Base-by-base conservation (phyloP, 176 grass and related monocot species). In the Typha latifolia region DNA sequence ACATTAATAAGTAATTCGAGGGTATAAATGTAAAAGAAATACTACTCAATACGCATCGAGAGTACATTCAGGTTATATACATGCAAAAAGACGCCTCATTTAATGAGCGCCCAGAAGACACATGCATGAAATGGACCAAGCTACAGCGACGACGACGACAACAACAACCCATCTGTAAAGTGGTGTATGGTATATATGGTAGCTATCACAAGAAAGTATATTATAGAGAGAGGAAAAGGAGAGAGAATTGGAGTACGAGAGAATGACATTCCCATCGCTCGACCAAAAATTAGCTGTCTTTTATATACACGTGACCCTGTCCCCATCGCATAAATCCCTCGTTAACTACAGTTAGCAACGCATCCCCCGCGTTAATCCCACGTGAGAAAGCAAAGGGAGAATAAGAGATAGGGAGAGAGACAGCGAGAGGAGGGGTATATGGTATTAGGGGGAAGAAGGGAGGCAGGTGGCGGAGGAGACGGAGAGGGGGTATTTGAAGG, bases 401-500 rank as follows among this genome's bases (percentile, higher is more conserved):
- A 19, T 15, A 8, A 57, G 53, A n/a, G 10, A 11, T 0, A 57
- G 18, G 32, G 27, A 64, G 29, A 64, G 2, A 15, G 12, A n/a
- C 3, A 65, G 32, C 0, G 9, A 57, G 19, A 21, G 15, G 53
- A 20, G 15, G 15, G 7, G 15, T 12, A 14, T 10, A 14, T 16
- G 15, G 16, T 21, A 18, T 18, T 57, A n/a, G 53, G 13, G 5
- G 53, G 53, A 59, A 14, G 32, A 75, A 23, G 18, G 51, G 50
- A 66, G 31, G 62, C 82, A 85, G 47, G 76, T 69, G 23, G 73
- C 73, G 15, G 27, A 68, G 27, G 77, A 77, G 49, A 83, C 47
- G 2, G 73, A 22, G 12, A 81, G 74, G 34, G 57, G 79, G 62
- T 66, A 82, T n/a, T 24, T 27, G 53, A 61, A 97, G 14, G 93